Percentiles rank a stretch among this genome's conserved stretches.
phyloP scores from a whole-genome alignment of 208 protist genomes.

The Strigomonas culicis region DNA sequence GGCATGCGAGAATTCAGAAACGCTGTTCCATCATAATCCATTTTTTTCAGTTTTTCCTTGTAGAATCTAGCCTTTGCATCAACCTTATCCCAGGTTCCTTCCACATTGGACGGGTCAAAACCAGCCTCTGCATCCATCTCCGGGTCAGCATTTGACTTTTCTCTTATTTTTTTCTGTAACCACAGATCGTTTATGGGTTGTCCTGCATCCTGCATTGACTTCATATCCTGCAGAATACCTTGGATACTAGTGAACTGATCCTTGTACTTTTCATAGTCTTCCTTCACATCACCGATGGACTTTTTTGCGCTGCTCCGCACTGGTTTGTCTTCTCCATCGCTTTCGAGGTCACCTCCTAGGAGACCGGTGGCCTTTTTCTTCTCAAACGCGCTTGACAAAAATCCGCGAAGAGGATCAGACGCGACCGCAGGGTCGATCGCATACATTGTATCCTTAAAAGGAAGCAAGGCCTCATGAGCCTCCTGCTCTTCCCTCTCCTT shows the following conservation, averaged over 20 bases:
- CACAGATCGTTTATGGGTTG: constrained; percentile 77
- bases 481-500: constrained; percentile 17
- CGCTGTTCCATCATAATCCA: constrained; percentile 86
- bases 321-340: constrained; percentile 8
- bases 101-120: constrained; percentile 71
- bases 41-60: constrained; percentile 80
- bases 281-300: constrained; percentile 29
- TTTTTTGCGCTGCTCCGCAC: constrained; percentile 7
- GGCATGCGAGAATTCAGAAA: constrained; percentile 61
- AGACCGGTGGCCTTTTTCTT: constrained; percentile 18
- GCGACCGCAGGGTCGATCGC: constrained; percentile 1
- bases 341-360: constrained; percentile 29
- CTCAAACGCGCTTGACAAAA: constrained; percentile 16
- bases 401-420: constrained; percentile 14
- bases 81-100: constrained; percentile 77
- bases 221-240: constrained; percentile 76
- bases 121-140: constrained; percentile 51
- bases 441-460: constrained; percentile 12
- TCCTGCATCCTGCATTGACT: constrained; percentile 55
- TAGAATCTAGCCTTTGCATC: constrained; percentile 83
- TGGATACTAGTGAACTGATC: constrained; percentile 76
- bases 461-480: constrained; percentile 18
- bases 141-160: constrained; percentile 27
- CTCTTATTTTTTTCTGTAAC: constrained; percentile 65
- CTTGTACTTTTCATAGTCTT: constrained; percentile 68